Percentiles rank a stretch among this genome's conserved stretches.
Conservation (phyloP, 306 rosid genomes). For the Cicer bijugum region DNA sequence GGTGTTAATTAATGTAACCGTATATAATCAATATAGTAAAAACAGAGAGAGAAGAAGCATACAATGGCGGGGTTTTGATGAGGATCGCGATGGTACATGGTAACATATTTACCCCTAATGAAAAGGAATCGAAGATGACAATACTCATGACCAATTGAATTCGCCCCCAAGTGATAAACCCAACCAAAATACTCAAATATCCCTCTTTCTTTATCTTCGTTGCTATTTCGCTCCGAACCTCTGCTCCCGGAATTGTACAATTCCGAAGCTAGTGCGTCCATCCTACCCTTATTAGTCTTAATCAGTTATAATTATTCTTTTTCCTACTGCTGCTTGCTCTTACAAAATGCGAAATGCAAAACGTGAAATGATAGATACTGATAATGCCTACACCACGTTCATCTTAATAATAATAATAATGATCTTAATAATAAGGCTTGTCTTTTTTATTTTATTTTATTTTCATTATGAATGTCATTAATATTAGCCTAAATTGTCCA, state of each 20-base stretch:
- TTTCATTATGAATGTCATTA: background rate
- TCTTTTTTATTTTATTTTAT: background rate
- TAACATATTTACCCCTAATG: slow-evolving; percentile 72
- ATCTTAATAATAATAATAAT: too few species aligned
- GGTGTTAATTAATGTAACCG: background rate
- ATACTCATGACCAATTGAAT: slow-evolving; percentile 78
- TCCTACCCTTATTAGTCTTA: slow-evolving; percentile 3
- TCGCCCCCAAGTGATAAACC: slow-evolving; percentile 85
- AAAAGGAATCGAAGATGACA: slow-evolving; percentile 82
- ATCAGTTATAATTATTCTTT: background rate
- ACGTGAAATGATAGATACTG: background rate
- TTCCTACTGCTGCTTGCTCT: background rate
- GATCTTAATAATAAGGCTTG: background rate
- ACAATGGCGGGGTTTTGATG: slow-evolving; percentile 74
- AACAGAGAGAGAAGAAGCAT: slow-evolving; percentile 24
- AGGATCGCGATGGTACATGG: slow-evolving; percentile 91
- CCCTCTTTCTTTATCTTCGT: slow-evolving; percentile 54
- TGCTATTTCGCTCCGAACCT: slow-evolving; percentile 45
- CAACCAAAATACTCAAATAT: slow-evolving; percentile 75
- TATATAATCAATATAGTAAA: background rate
- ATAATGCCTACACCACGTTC: too few species aligned
- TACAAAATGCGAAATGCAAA: background rate
- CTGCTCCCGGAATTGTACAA: slow-evolving; percentile 44
- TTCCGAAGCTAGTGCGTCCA: slow-evolving; percentile 47
- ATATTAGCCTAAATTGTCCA: background rate